A percentile compares a stretch with the other conserved stretches of the same genome.
These are phyloP conservation scores for Shiraia bambusicola DNA, from an alignment of 2,329 filamentous ascomycete species.

Conservation along the genomic window DNA sequence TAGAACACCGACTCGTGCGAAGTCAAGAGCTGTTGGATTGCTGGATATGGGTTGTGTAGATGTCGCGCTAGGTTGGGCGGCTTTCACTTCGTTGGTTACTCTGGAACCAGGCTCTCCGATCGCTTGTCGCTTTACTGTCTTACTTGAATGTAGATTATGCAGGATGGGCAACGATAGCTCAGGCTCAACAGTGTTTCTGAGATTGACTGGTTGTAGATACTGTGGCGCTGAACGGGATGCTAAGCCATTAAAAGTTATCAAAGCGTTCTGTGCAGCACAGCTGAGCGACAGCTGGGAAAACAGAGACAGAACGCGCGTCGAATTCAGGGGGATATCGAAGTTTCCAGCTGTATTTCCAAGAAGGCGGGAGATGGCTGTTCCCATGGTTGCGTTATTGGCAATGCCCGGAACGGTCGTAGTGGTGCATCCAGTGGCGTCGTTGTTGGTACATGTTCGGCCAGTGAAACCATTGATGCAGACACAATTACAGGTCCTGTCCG, in stretches of 20 bases:
- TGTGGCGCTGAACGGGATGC: slow-evolving; percentile 30
- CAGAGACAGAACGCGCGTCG: slow-evolving; percentile 68
- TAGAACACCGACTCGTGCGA: slow-evolving; percentile 50
- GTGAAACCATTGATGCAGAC: slow-evolving; percentile 89
- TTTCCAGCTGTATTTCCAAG: slow-evolving; percentile 65
- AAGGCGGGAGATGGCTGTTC: slow-evolving; percentile 74
- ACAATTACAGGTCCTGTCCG: slow-evolving; percentile 71
- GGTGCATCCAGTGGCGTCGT: slow-evolving; percentile 57
- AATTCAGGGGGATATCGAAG: slow-evolving; percentile 75
- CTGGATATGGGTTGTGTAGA: slow-evolving; percentile 37
- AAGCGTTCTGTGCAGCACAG: slow-evolving; percentile 80
- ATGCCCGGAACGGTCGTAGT: slow-evolving; percentile 50
- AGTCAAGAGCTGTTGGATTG: slow-evolving; percentile 45
- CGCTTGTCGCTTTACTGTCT: slow-evolving; percentile 24
- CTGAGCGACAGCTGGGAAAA: slow-evolving; percentile 76
- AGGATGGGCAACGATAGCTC: slow-evolving; percentile 28
- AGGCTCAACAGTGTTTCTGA: slow-evolving; percentile 20
- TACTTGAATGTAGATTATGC: slow-evolving; percentile 23
- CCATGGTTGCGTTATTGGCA: slow-evolving; percentile 67
- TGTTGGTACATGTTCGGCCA: slow-evolving; percentile 57
- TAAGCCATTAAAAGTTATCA: slow-evolving; percentile 75
- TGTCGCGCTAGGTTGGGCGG: slow-evolving; percentile 14
- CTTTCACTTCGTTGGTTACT: slow-evolving; percentile 22
- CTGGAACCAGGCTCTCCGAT: slow-evolving; percentile 38
- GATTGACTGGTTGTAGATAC: slow-evolving; percentile 20